These are phyloP conservation scores for Plasmodium gonderi DNA, from an alignment of 169 alveolate species.

Conservation along the genomic window DNA sequence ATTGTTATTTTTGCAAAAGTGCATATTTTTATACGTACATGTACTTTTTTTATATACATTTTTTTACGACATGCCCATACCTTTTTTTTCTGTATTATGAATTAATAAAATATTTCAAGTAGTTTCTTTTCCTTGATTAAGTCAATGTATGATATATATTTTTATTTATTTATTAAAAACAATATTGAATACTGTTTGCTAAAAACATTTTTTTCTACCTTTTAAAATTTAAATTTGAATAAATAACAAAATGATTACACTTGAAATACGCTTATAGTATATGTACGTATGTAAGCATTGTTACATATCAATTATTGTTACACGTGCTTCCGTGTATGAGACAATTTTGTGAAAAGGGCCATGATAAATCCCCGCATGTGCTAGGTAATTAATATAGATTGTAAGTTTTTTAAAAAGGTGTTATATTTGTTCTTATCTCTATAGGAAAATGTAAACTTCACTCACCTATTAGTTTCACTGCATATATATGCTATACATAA, in stretches of 20 bases:
- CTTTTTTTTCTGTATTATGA: constrained; percentile 73
- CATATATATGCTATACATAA: background rate
- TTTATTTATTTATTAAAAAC: constrained; percentile 11
- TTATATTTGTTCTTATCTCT: background rate
- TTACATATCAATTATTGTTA: background rate
- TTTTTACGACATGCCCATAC: background rate
- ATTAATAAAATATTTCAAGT: constrained; percentile 6
- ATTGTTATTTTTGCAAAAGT: constrained; percentile 23
- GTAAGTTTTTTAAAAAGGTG: background rate
- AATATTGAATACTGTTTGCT: background rate
- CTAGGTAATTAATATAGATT: background rate
- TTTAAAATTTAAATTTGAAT: background rate
- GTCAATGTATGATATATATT: constrained; percentile 34
- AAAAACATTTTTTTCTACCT: background rate
- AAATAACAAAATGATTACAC: background rate
- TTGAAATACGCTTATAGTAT: background rate
- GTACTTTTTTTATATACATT: background rate
- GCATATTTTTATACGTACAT: background rate
- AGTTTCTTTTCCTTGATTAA: background rate
- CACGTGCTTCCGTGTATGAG: background rate
- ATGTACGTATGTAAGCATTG: background rate
- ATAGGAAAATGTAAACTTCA: background rate
- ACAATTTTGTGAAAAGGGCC: background rate
- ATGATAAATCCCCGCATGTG: background rate
- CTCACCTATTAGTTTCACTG: background rate